A percentile compares a stretch with the other conserved stretches of the same genome.
Conservation (phyloP, 768 basidiomycete genomes). For the Hysterangium stoloniferum region DNA sequence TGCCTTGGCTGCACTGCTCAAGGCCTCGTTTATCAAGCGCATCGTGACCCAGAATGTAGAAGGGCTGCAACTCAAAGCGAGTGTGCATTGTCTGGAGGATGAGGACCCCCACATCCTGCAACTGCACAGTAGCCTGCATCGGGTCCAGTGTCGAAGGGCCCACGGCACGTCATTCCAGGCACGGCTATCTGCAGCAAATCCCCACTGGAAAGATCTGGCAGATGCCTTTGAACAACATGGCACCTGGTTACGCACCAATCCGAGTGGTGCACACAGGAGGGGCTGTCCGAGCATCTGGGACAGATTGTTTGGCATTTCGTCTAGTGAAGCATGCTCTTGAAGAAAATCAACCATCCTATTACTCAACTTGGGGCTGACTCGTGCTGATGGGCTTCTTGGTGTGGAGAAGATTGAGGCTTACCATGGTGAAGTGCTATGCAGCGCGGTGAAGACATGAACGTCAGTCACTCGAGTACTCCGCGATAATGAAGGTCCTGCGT, state of each 20-base stretch:
- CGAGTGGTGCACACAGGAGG: too few species aligned
- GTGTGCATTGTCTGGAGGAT: conserved; percentile 38
- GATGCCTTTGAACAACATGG: conserved; percentile 56
- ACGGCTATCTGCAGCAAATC: conserved; percentile 64
- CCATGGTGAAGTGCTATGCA: conserved; percentile 64
- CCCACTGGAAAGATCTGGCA: conserved; percentile 54
- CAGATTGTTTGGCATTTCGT: conserved; percentile 34
- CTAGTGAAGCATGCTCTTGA: conserved; percentile 75
- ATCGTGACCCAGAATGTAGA: conserved; percentile 89
- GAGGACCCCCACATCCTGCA: conserved; percentile 53
- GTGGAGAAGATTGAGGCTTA: conserved; percentile 76
- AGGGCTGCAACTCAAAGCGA: conserved; percentile 82
- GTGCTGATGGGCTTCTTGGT: conserved; percentile 59
- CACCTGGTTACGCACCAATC: conserved; percentile 68
- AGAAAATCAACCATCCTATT: conserved; percentile 71
- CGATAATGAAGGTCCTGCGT: too few species aligned
- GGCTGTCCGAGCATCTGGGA: too few species aligned
- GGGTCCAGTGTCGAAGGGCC: conserved; percentile 68
- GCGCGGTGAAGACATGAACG: conserved; percentile 54
- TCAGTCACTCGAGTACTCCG: too few species aligned
- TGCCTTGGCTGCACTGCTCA: conserved; percentile 75
- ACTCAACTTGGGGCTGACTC: conserved; percentile 81
- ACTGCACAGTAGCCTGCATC: conserved; percentile 82
- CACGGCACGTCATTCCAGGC: conserved; percentile 75
- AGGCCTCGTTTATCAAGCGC: conserved; percentile 48